Conservation (phyloP, 129 eudicot species). For the Artemisia argyi region DNA sequence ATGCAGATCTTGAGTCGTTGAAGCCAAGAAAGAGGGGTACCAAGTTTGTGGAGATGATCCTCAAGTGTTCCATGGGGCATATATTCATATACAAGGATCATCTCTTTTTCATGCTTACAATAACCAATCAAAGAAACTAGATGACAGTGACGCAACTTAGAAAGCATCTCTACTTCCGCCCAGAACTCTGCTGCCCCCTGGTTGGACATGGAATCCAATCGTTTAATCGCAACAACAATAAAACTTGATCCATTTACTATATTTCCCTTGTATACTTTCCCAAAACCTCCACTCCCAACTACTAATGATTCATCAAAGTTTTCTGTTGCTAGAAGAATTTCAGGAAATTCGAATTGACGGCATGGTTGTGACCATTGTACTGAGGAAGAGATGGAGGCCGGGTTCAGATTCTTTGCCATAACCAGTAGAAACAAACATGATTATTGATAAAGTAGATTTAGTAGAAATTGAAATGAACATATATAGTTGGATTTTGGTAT, state of each 20-base stretch:
- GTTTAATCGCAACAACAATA: slow-evolving; percentile 19
- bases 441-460: background rate
- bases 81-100: slow-evolving; percentile 24
- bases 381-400: slow-evolving; percentile 10
- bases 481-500: background rate
- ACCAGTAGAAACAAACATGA: background rate
- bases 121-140: slow-evolving; percentile 19
- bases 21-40: slow-evolving; percentile 30
- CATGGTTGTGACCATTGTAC: slow-evolving; percentile 20
- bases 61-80: slow-evolving; percentile 22
- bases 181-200: slow-evolving; percentile 22
- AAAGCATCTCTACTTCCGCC: slow-evolving; percentile 22
- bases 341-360: slow-evolving; percentile 1
- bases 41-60: slow-evolving; percentile 23
- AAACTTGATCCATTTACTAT: slow-evolving; percentile 8
- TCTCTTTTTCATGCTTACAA: slow-evolving; percentile 14
- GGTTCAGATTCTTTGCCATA: background rate
- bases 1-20: slow-evolving; percentile 31
- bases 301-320: slow-evolving; percentile 14
- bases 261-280: slow-evolving; percentile 30
- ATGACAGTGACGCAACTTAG: slow-evolving; percentile 19
- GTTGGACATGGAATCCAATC: slow-evolving; percentile 14
- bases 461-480: background rate
- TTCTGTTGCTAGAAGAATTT: slow-evolving; percentile 22
- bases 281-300: slow-evolving; percentile 26